phyloP scores from a whole-genome alignment of 2,329 filamentous ascomycete genomes.

The Zymoseptoria pseudotritici region DNA sequence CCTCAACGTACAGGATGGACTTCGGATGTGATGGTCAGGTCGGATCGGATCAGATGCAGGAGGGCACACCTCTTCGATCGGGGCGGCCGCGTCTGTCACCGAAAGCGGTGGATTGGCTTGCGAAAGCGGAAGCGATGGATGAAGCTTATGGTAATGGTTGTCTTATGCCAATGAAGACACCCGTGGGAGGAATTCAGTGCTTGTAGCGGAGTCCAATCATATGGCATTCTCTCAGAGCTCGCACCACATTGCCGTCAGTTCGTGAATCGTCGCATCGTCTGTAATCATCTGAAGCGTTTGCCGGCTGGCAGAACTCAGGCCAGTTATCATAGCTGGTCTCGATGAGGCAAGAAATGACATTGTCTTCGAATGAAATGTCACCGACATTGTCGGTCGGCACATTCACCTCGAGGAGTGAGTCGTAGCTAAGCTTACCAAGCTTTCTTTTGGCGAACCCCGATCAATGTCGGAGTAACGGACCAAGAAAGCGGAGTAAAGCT shows the following conservation, averaged over 20 bases:
- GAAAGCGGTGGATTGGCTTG: neutral
- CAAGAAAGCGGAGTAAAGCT: neutral
- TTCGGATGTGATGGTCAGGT: neutral
- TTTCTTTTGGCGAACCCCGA: neutral
- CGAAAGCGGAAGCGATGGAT: neutral
- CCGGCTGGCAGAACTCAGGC: no score
- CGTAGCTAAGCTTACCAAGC: neutral
- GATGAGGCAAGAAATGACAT: neutral
- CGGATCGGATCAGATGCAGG: neutral
- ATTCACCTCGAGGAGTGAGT: neutral
- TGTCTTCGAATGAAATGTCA: neutral
- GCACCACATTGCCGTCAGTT: neutral
- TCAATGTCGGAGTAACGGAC: neutral
- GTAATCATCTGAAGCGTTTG: no score
- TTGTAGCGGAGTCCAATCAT: neutral
- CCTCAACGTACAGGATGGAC: neutral
- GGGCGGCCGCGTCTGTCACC: neutral
- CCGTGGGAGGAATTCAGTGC: no score
- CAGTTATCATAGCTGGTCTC: no score
- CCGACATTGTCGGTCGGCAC: neutral
- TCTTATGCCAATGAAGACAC: neutral
- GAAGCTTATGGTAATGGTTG: neutral
- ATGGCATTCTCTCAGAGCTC: neutral
- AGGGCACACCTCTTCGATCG: neutral
- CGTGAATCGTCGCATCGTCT: no score